Base-by-base conservation (phyloP, 2,329 filamentous ascomycete species). In the Stenocarpella maydis region DNA sequence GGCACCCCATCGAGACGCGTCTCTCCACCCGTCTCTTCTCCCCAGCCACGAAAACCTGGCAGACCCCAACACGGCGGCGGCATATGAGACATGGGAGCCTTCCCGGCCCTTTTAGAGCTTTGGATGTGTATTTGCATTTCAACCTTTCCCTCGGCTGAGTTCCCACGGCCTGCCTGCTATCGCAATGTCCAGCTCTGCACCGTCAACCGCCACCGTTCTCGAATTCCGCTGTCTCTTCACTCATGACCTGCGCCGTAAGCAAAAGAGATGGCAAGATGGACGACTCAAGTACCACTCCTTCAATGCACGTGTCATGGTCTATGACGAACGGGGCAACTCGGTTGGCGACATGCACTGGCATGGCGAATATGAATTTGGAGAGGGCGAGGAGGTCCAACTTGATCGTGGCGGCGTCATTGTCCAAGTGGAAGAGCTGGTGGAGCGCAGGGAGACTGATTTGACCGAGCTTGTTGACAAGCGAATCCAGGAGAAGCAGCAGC, bases 261-360 rank as follows among this genome's bases (percentile, higher is more conserved):
- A 93, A 74, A 98, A 98, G 78, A 86, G 93, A 71, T 98, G 95
- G 95, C 93, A 97, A 76, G 95, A 98, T 90, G 95, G 95, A 43
- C 90, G 90, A 64, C 87, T 98, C 71, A 92, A 91, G 73, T 97
- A 91, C 73, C 95, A 98, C 77, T 91, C 92, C 0, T 97, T 97
- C 87, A 98, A 98, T 82, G 93, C 90, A 77, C 90, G 93, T 5
- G 84, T 96, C 70, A 97, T 98, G 93, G 92, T 97, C 8, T 95
- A 96, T 75, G 94, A 97, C 78, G 90, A 93, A 55, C 84, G 88
- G 2, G 89, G 92, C 0, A 93, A 95, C 77, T 93, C 91, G 73
- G 86, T 98, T 34, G 95, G 94, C 3, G 95, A 97, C 78, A 88
- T 90, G 39, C 93, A 97, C 80, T 96, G 92, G 90, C 89, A 89